These are phyloP conservation scores for Colletotrichum kahawae DNA, from an alignment of 2,329 filamentous ascomycete genomes.

Conservation along the genomic window DNA sequence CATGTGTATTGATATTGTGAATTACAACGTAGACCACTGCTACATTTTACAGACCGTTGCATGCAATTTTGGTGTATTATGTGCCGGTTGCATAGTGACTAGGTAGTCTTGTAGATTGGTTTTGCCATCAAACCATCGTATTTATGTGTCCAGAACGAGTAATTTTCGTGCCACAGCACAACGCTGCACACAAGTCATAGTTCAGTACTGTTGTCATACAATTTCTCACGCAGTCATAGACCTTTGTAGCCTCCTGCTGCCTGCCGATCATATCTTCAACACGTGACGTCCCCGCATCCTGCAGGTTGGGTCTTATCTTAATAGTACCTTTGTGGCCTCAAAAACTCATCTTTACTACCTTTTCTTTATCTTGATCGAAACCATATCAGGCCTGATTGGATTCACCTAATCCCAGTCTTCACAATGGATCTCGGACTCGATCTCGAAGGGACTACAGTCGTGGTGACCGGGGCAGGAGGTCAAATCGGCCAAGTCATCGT, in stretches of 20 bases:
- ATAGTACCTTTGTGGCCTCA: accelerated
- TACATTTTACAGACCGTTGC: accelerated
- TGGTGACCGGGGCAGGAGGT: accelerated
- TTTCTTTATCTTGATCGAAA: no score
- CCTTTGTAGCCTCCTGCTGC: accelerated
- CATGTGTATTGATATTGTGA: not conserved
- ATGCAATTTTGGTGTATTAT: accelerated
- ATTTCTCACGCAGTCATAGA: accelerated
- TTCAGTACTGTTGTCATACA: no score
- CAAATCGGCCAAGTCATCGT: not conserved
- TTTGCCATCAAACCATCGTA: no score
- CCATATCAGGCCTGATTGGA: no score
- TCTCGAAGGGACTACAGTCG: accelerated
- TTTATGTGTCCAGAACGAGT: accelerated
- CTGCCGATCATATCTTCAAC: not conserved
- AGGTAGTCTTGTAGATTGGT: no score
- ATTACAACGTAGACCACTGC: not conserved
- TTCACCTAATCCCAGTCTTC: no score
- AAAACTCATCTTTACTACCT: not conserved
- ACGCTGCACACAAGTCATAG: no score
- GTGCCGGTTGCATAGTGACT: no score
- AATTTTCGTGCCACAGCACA: no score
- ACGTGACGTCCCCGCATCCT: not conserved
- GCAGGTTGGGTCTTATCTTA: not conserved
- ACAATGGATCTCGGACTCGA: not conserved